phyloP scores from a whole-genome alignment of 345 rosid genomes.

The Dovyalis caffra region DNA sequence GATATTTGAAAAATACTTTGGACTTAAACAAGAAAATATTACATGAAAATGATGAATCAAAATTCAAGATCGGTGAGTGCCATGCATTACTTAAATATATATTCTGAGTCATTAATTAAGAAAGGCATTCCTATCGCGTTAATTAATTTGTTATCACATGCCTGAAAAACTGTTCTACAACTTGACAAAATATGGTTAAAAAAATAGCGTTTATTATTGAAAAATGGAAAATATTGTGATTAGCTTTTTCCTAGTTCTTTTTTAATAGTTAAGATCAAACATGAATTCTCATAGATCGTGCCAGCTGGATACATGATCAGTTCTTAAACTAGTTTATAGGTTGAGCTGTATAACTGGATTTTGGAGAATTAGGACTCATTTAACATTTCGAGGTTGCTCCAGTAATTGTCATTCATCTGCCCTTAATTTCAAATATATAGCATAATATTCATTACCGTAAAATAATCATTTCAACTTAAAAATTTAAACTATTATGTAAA shows the following conservation, averaged over 20 bases:
- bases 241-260: too few relatives aligned
- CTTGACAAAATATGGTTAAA: not conserved
- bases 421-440: too few relatives aligned
- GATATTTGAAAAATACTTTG: too few relatives aligned
- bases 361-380: too few relatives aligned
- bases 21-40: not conserved
- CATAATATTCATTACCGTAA: too few relatives aligned
- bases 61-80: not conserved
- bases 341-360: too few relatives aligned
- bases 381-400: too few relatives aligned
- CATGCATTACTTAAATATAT: too few relatives aligned
- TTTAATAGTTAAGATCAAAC: not conserved
- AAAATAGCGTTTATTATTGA: not conserved
- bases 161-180: not conserved
- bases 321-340: not conserved
- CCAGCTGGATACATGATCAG: not conserved
- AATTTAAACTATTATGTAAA: too few relatives aligned
- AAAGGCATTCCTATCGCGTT: not conserved
- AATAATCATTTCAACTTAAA: too few relatives aligned
- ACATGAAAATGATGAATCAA: not conserved
- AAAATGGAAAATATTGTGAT: not conserved
- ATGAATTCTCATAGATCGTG: not conserved
- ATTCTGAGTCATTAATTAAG: too few relatives aligned
- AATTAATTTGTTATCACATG: not conserved
- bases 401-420: too few relatives aligned